A percentile compares a stretch with the other conserved stretches of the same genome.
Evolutionary conservation across 306 rosid species (phyloP).

Genomic region (Quercus mongolica): DNA sequence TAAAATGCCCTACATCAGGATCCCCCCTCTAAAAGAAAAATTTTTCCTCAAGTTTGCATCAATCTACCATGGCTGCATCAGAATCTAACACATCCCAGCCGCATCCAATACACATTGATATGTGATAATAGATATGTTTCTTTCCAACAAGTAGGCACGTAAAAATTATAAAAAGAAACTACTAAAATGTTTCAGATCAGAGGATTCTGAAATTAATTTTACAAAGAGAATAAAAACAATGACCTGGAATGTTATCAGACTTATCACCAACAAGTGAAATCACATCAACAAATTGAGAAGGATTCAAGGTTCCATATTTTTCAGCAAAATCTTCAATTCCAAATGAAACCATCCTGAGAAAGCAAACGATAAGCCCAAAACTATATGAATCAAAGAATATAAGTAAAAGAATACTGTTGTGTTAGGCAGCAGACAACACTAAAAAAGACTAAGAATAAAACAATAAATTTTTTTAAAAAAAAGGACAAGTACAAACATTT

Average conservation of each 20-base stretch:
- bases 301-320: conserved; percentile 67
- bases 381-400: background rate
- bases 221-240: conserved; percentile 23
- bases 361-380: conserved; percentile 7
- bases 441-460: background rate
- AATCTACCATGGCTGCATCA: no score
- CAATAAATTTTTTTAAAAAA: background rate
- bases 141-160: no score
- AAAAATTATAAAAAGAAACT: background rate
- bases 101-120: no score
- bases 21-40: no score
- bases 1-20: no score
- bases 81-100: no score
- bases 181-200: background rate
- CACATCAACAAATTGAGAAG: conserved; percentile 92
- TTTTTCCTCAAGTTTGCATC: no score
- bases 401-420: background rate
- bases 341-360: conserved; percentile 84
- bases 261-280: conserved; percentile 84
- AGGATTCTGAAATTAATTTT: background rate
- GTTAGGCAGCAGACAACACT: background rate
- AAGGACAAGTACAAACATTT: background rate
- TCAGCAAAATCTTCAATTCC: conserved; percentile 84
- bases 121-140: no score
- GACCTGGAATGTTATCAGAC: conserved; percentile 96